A percentile compares a stretch with the other conserved stretches of the same genome.
These are phyloP conservation scores for Thelonectria blattea DNA, from an alignment of 2,329 filamentous ascomycete species.

Conservation along the genomic window DNA sequence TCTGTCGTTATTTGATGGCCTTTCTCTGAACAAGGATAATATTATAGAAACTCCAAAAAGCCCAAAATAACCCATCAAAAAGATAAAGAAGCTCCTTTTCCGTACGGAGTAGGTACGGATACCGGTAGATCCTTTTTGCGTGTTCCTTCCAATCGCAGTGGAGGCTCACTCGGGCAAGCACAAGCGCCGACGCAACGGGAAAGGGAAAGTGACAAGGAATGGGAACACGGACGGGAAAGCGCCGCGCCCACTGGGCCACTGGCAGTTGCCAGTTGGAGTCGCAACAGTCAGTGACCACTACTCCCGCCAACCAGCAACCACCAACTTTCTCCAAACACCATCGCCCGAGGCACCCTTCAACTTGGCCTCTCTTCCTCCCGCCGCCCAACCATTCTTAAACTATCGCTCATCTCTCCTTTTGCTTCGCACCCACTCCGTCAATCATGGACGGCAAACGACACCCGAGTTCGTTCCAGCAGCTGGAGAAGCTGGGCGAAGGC, in stretches of 20 bases:
- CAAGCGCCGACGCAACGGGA: background rate
- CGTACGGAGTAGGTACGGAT: no score
- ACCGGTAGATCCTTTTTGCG: background rate
- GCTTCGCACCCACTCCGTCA: constrained; percentile 4
- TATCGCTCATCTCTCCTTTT: background rate
- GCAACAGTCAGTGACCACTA: no score
- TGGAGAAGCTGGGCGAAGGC: constrained; percentile 97
- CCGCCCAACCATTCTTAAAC: background rate
- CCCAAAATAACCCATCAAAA: no score
- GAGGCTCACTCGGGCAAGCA: constrained; percentile 4
- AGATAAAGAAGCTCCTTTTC: no score
- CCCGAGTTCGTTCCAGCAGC: constrained; percentile 97
- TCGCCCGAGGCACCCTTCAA: constrained; percentile 5
- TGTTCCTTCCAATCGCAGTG: background rate
- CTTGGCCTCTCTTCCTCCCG: constrained; percentile 2
- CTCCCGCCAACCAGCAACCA: background rate
- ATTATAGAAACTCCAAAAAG: no score
- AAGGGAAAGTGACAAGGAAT: background rate
- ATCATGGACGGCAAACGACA: constrained; percentile 91
- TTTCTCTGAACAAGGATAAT: no score
- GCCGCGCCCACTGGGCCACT: background rate
- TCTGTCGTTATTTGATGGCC: no score
- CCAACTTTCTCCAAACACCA: constrained; percentile 3
- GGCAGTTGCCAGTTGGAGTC: background rate
- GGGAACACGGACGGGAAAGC: background rate